Conservation (phyloP, 805 yeast genomes). For the Yamadazyma tumulicola region DNA sequence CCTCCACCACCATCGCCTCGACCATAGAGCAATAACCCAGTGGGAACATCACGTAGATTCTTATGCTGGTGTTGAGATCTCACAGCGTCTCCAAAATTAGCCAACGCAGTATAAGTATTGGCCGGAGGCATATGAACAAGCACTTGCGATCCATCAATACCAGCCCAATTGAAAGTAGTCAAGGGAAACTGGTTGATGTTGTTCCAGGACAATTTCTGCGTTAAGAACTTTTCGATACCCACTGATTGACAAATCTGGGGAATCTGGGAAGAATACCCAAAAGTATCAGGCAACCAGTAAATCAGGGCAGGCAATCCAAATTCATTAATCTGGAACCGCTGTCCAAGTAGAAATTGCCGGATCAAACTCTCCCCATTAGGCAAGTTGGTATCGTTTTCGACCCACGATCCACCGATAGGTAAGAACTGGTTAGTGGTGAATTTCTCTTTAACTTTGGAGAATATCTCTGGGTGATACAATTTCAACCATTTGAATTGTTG, state of each 20-base stretch:
- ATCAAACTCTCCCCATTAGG: conserved; percentile 92
- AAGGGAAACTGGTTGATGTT: conserved; percentile 89
- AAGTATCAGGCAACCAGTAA: conserved; percentile 97
- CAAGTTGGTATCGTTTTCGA: conserved; percentile 92
- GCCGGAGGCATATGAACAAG: conserved; percentile 98
- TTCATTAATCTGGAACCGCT: conserved; percentile 72
- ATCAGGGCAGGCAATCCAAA: conserved; percentile 74
- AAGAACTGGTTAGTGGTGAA: conserved; percentile 71
- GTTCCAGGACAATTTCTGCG: conserved; percentile 96
- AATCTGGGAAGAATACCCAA: conserved; percentile 92
- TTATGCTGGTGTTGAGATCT: conserved; percentile 80
- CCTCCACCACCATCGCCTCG: conserved; percentile 99
- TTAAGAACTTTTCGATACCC: conserved; percentile 78
- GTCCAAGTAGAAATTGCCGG: conserved; percentile 89
- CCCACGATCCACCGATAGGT: conserved; percentile 98
- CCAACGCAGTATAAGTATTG: conserved; percentile 90
- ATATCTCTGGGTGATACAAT: conserved; percentile 81
- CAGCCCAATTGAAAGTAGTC: conserved; percentile 92
- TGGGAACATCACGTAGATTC: conserved; percentile 74
- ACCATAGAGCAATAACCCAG: conserved; percentile 81
- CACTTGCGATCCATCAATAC: conserved; percentile 90
- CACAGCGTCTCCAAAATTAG: conserved; percentile 88
- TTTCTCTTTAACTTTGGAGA: conserved; percentile 58
- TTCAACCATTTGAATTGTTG: conserved; percentile 94
- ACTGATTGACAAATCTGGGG: conserved; percentile 91